phyloP scores from a whole-genome alignment of 2,329 filamentous ascomycete species.

The Fusarium sp. region DNA sequence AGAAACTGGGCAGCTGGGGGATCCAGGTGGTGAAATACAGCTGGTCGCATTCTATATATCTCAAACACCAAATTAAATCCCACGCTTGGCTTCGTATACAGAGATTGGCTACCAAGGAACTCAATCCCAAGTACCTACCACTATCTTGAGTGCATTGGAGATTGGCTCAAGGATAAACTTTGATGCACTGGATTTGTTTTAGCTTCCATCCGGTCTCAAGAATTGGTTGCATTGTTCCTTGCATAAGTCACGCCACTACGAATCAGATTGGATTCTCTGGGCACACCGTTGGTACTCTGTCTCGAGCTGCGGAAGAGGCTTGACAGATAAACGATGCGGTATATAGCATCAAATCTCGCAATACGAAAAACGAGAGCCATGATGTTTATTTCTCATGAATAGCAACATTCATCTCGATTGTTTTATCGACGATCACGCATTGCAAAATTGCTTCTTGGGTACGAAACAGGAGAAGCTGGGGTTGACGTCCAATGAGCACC shows the following conservation, averaged over 20 bases:
- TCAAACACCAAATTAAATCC: slow-evolving; percentile 2
- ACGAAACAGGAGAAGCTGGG: slow-evolving; percentile 39
- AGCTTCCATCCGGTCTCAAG: slow-evolving; percentile 8
- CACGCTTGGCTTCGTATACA: slow-evolving; percentile 10
- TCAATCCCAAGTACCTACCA: neutral
- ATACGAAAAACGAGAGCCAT: slow-evolving; percentile 5
- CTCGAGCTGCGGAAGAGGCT: neutral
- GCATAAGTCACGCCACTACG: slow-evolving; percentile 23
- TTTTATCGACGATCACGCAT: slow-evolving; percentile 32
- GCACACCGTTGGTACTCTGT: neutral
- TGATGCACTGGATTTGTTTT: slow-evolving; percentile 12
- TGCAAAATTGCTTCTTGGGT: slow-evolving; percentile 38
- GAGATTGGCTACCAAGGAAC: slow-evolving; percentile 28
- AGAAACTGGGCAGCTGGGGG: neutral
- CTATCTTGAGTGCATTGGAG: slow-evolving; percentile 12
- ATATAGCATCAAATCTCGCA: slow-evolving; percentile 11
- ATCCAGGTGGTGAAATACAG: too few relatives aligned
- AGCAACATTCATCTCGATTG: slow-evolving; percentile 26
- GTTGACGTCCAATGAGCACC: slow-evolving; percentile 30
- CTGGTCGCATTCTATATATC: neutral
- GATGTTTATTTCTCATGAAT: slow-evolving; percentile 1
- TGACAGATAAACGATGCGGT: neutral
- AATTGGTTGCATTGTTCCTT: slow-evolving; percentile 24
- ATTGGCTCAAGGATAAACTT: slow-evolving; percentile 27
- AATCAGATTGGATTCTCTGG: neutral